phyloP scores from a whole-genome alignment of 2,329 filamentous ascomycete species.

The Epichloe festucae region DNA sequence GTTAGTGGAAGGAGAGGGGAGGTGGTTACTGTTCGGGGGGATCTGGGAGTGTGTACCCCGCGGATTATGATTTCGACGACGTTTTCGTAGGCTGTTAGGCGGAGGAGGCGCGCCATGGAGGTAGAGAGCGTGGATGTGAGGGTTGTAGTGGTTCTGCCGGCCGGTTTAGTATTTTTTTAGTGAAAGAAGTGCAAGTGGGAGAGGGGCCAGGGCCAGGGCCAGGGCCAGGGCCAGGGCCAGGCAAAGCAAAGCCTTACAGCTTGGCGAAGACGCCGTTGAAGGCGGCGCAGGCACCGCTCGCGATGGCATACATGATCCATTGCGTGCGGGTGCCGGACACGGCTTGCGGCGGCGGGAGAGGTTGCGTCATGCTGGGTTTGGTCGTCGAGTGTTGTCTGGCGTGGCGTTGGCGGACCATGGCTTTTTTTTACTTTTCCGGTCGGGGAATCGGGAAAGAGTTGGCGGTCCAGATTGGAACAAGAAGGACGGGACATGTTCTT shows the following conservation, averaged over 20 bases:
- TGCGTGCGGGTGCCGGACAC: conserved; percentile 24
- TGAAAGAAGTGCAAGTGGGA: no score
- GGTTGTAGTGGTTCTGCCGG: conserved; percentile 41
- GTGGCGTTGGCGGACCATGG: conserved; percentile 19
- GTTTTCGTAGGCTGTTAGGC: conserved; percentile 26
- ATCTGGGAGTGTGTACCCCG: conserved; percentile 3
- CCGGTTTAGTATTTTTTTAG: background rate
- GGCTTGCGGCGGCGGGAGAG: conserved; percentile 9
- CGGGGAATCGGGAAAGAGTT: no score
- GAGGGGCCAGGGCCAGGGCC: background rate
- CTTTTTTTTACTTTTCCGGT: background rate
- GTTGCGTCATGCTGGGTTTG: conserved; percentile 6
- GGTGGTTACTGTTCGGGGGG: background rate
- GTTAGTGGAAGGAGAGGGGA: background rate
- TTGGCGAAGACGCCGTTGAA: conserved; percentile 79
- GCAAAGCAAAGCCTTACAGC: no score
- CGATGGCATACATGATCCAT: conserved; percentile 58
- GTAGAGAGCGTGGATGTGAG: conserved; percentile 37
- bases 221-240: no score
- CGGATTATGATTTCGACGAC: conserved; percentile 36
- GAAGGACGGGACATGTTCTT: no score
- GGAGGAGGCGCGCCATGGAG: conserved; percentile 29
- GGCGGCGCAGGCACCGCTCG: conserved; percentile 65
- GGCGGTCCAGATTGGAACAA: no score
- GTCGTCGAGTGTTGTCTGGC: background rate